phyloP scores from a whole-genome alignment of 176 grass and related monocot species.

The Coix lacrymajobi region DNA sequence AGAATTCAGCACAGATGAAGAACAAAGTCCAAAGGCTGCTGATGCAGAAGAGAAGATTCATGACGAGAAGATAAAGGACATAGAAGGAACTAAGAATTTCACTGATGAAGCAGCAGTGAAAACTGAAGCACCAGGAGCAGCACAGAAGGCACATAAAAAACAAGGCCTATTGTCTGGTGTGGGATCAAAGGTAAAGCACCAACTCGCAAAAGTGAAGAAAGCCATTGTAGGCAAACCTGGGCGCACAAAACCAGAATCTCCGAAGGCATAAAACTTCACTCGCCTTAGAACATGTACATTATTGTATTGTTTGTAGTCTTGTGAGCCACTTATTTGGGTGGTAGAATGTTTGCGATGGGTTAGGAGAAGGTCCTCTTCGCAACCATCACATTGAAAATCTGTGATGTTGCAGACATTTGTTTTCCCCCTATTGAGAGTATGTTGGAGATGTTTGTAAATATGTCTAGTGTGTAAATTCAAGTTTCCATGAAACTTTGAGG shows the following conservation, averaged over 20 bases:
- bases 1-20: slow-evolving; percentile 34
- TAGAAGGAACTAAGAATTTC: slow-evolving; percentile 35
- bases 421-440: neutral
- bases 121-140: slow-evolving; percentile 44
- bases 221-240: slow-evolving; percentile 75
- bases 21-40: neutral
- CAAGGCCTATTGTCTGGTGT: slow-evolving; percentile 72
- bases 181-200: slow-evolving; percentile 85
- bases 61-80: slow-evolving; percentile 38
- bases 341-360: neutral
- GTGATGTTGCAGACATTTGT: neutral
- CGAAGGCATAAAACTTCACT: slow-evolving; percentile 42
- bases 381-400: neutral
- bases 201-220: slow-evolving; percentile 88
- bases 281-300: slow-evolving; percentile 29
- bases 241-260: slow-evolving; percentile 39
- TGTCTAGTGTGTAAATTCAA: slow-evolving; percentile 22
- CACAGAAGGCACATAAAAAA: slow-evolving; percentile 66
- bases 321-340: slow-evolving; percentile 26
- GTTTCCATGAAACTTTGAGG: slow-evolving; percentile 4
- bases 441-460: slow-evolving; percentile 31
- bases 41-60: slow-evolving; percentile 36
- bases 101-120: slow-evolving; percentile 16
- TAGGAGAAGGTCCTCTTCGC: slow-evolving; percentile 14
- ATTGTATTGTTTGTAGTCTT: slow-evolving; percentile 38